Conservation (phyloP, 331 rosid genomes). For the Phaseolus coccineus region DNA sequence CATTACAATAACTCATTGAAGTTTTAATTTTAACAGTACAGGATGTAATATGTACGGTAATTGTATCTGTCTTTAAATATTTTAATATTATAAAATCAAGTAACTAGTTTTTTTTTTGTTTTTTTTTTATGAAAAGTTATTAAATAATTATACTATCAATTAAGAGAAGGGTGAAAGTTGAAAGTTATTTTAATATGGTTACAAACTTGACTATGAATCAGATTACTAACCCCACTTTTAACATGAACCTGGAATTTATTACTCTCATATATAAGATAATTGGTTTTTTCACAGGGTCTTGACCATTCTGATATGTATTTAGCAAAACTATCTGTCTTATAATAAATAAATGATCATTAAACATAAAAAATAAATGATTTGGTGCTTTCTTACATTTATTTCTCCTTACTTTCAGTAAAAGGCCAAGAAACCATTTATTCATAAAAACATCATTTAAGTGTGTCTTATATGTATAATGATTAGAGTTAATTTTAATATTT, state of each 20-base stretch:
- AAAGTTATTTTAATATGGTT: constrained; percentile 29
- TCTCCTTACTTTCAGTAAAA: neutral
- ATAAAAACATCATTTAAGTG: neutral
- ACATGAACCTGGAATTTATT: neutral
- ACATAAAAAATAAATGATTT: neutral
- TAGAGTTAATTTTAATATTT: too few species aligned
- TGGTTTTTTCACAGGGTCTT: neutral
- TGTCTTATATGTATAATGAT: too few species aligned
- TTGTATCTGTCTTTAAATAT: neutral
- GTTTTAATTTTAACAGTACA: too few species aligned
- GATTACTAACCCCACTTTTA: constrained; percentile 18
- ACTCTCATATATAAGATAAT: neutral
- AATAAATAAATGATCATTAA: neutral
- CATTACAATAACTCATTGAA: neutral
- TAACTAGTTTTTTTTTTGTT: neutral
- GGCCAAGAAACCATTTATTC: neutral
- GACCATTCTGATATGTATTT: neutral
- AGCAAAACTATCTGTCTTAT: neutral
- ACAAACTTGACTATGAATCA: constrained; percentile 11
- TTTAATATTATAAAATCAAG: neutral
- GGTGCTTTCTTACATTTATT: neutral
- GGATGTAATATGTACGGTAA: too few species aligned
- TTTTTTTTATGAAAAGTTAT: neutral
- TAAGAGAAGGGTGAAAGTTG: neutral
- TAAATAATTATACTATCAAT: neutral